Evolutionary conservation across 2,329 filamentous ascomycete genomes (phyloP), one percentile per base, ranked within the genome.

Genomic region (Verticillium klebahnii): DNA sequence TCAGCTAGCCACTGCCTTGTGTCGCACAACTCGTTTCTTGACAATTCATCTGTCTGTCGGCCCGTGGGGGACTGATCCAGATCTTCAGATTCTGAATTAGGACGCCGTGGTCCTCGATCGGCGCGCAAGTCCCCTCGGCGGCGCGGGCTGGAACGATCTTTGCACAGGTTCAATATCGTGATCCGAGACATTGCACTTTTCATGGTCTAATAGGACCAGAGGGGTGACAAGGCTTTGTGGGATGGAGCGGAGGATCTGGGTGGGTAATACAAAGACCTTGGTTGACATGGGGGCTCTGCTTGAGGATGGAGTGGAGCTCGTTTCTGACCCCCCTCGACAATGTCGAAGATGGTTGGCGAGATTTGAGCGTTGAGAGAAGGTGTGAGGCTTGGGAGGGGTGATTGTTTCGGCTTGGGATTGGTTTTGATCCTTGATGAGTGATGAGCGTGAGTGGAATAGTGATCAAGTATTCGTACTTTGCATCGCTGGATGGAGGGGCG

Each of bases 341-440:
- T 52, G 45, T 59, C 60, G 39, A 45, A 62, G 58, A 59, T 65
- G 63, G 59, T 64, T 62, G 62, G 60, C 23, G 52, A 61, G 54
- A 52, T 60, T 56, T 59, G 36, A 59, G 62, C 12, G 15, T 50
- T 61, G 57, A 56, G 57, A 57, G 25, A 11, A 36, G 29, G n/a
- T 50, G 40, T 29, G 17, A 23, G 55, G 31, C 34, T 23, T 57
- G 55, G 11, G 9, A 23, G 29, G 23, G 29, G 34, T 15, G 8
- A 25, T 7, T 57, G 55, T 32, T 57, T 57, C 25, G 55, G 31
- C 9, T 63, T 62, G 66, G 67, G 66, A 68, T 69, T 61, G 66
- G 68, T 64, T 64, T 62, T 66, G 15, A 29, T 52, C 45, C 19
- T 8, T 14, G 45, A 52, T 61, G 60, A 63, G 62, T 66, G 54